phyloP scores from a whole-genome alignment of 495 filamentous ascomycete species.

The Pseudotulostoma volvatum region DNA sequence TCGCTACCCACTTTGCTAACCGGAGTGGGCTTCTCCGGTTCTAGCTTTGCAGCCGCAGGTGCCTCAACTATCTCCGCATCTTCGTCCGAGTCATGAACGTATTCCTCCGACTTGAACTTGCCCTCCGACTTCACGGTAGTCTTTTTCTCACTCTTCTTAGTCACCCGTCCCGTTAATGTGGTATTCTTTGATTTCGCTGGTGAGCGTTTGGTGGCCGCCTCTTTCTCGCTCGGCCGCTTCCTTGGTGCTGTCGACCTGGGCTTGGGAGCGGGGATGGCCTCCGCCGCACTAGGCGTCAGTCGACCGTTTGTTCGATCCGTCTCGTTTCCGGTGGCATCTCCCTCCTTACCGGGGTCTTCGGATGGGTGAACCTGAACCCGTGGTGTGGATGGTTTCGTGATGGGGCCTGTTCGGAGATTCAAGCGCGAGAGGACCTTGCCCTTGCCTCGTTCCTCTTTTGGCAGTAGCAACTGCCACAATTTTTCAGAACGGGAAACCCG shows the following conservation, averaged over 20 bases:
- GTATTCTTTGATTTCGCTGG: conserved; percentile 36
- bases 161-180: conserved; percentile 33
- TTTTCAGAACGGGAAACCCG: conserved; percentile 55
- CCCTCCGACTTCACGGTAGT: conserved; percentile 26
- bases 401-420: conserved; percentile 39
- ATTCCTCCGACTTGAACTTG: conserved; percentile 56
- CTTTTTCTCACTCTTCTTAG: conserved; percentile 36
- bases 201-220: conserved; percentile 44
- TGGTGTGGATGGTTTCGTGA: conserved; percentile 35
- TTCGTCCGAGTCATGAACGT: conserved; percentile 60
- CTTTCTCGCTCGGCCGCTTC: conserved; percentile 45
- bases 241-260: conserved; percentile 37
- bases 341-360: conserved; percentile 24
- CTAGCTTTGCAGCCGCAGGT: conserved; percentile 23
- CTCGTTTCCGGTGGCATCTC: conserved; percentile 33
- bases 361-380: conserved; percentile 40
- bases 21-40: conserved; percentile 10
- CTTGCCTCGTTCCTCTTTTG: conserved; percentile 58
- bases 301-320: conserved; percentile 32
- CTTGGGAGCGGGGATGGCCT: conserved; percentile 36
- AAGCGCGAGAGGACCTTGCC: conserved; percentile 67
- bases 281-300: conserved; percentile 26
- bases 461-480: conserved; percentile 66
- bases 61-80: conserved; percentile 38
- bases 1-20: conserved; percentile 4